Evolutionary conservation across 305 asterid species (phyloP), one percentile per base, ranked within the genome.

Genomic region (Coffea humblotiana): DNA sequence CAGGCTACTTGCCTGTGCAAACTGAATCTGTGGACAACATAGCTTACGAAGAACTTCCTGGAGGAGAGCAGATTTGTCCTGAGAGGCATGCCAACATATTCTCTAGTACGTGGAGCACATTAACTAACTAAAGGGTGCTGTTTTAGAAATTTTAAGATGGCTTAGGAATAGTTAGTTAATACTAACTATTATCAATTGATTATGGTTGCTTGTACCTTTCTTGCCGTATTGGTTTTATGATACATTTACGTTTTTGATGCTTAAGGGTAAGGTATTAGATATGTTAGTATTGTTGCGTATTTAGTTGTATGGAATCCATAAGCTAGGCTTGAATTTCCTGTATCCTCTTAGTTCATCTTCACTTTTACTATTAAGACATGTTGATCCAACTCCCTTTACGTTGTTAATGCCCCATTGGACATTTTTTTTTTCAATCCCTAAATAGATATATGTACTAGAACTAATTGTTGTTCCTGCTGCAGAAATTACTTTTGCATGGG

Each of bases 11-110:
- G 76, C 93, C 94, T 23, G 70, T 91, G 79, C 91, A 35, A 83
- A 76, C 83, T 79, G 94, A 90, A 83, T 82, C 83, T 67, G 81
- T 77, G 77, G 97, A 96, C 32, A 77, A 85, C 82, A 83, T 91
- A 77, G 85, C 91, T 54, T 96, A 96, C 84, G 97, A 96, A 85
- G 97, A 94, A 89, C 97, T 96, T 84, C 87, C 93, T 82, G 98
- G 89, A 74, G 98, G 71, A 74, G 99, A 96, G 87, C 92, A 90
- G 82, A 87, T 96, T 82, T 96, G 95, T 84, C 98, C 99, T 21
- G 99, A 96, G 97, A 94, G 97, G 88, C 91, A 83, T 27, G 91
- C 14, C 86, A 89, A 83, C 90, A 85, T 96, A 82, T 74, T 94
- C 49, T 85, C 94, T 72, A 86, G 98, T 94, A 90, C 19, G 97